These are phyloP conservation scores for Apocynum venetum DNA, from an alignment of 257 asterid species.

Conservation along the genomic window DNA sequence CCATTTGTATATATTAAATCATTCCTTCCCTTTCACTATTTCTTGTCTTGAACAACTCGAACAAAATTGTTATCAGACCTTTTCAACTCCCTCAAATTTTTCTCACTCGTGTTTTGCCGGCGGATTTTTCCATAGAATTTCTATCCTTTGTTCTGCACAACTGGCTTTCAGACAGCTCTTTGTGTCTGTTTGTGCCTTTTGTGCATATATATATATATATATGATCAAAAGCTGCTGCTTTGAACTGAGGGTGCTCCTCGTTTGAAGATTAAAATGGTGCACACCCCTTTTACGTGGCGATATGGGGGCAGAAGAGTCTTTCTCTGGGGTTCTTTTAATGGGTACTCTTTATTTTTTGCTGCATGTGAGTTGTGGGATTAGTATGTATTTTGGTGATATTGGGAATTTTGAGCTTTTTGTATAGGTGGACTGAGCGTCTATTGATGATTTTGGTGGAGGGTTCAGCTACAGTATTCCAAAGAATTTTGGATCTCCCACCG, in stretches of 20 bases:
- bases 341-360: slow-evolving; percentile 31
- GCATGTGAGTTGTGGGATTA: background rate
- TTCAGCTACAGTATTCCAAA: slow-evolving; percentile 43
- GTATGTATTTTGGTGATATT: background rate
- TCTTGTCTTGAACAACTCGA: slow-evolving; percentile 19
- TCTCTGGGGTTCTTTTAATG: slow-evolving; percentile 56
- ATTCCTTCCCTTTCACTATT: slow-evolving; percentile 15
- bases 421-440: slow-evolving; percentile 58
- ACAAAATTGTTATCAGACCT: slow-evolving; percentile 5
- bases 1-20: background rate
- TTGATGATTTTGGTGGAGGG: slow-evolving; percentile 50
- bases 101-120: slow-evolving; percentile 10
- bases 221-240: background rate
- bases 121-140: slow-evolving; percentile 9
- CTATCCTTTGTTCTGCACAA: background rate
- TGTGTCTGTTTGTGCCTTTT: background rate
- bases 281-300: slow-evolving; percentile 57
- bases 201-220: background rate
- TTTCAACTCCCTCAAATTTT: background rate
- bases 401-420: background rate
- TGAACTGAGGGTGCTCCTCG: slow-evolving; percentile 6
- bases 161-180: background rate
- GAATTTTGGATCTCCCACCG: slow-evolving; percentile 52
- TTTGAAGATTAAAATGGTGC: slow-evolving; percentile 47
- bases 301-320: slow-evolving; percentile 58